A percentile compares a stretch with the other conserved stretches of the same genome.
These are phyloP conservation scores for Sphenostylis stenocarpa DNA, from an alignment of 306 rosid genomes.

Conservation along the genomic window DNA sequence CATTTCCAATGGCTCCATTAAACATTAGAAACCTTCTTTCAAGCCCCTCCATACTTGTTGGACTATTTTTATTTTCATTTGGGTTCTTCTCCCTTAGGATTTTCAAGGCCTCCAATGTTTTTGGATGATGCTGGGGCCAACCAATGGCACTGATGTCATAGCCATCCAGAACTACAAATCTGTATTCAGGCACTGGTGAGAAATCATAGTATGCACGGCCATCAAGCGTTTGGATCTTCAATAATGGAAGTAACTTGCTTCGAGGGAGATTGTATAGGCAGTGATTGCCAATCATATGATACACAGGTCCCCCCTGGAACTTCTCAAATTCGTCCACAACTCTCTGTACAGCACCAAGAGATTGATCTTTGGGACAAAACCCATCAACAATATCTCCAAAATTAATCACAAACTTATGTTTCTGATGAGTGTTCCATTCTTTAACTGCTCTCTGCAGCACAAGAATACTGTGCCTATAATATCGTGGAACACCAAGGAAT, in stretches of 20 bases:
- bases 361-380: slow-evolving; percentile 74
- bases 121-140: slow-evolving; percentile 82
- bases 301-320: slow-evolving; percentile 73
- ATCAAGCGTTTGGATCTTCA: slow-evolving; percentile 59
- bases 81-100: slow-evolving; percentile 70
- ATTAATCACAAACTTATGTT: slow-evolving; percentile 67
- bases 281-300: slow-evolving; percentile 92
- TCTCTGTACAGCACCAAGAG: slow-evolving; percentile 56
- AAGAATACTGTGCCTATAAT: slow-evolving; percentile 75
- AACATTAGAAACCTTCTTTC: slow-evolving; percentile 90
- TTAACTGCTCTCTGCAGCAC: slow-evolving; percentile 72
- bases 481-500: slow-evolving; percentile 81
- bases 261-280: slow-evolving; percentile 97
- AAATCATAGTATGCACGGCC: slow-evolving; percentile 79
- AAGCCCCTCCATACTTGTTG: slow-evolving; percentile 58
- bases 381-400: slow-evolving; percentile 96
- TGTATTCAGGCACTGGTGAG: slow-evolving; percentile 68
- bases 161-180: slow-evolving; percentile 82
- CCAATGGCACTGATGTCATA: slow-evolving; percentile 90
- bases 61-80: slow-evolving; percentile 81
- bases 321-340: slow-evolving; percentile 63
- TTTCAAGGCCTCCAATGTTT: slow-evolving; percentile 56
- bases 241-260: slow-evolving; percentile 62
- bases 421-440: slow-evolving; percentile 69
- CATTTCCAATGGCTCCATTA: slow-evolving; percentile 87